Evolutionary conservation across 1,284 basidiomycete species (phyloP).

Genomic region (Malassezia obtusa): DNA sequence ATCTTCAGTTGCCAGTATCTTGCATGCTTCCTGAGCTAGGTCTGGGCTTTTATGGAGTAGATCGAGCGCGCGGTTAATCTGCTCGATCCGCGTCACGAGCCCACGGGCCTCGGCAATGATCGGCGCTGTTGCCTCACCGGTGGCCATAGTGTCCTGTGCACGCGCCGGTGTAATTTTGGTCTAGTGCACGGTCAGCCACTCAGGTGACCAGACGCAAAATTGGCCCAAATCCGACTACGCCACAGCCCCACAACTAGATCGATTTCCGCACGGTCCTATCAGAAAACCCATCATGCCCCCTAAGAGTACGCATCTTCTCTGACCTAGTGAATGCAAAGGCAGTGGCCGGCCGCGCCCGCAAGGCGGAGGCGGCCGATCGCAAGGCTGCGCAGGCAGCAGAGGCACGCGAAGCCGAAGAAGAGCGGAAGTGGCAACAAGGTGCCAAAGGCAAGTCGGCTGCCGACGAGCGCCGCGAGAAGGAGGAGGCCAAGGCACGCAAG

Average conservation of each 20-base stretch:
- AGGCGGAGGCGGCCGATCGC: conserved; percentile 83
- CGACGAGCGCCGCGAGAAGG: conserved; percentile 62
- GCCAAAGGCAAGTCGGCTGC: conserved; percentile 59
- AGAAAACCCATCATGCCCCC: conserved; percentile 7
- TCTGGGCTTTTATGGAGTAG: not conserved
- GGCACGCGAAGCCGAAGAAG: conserved; percentile 61
- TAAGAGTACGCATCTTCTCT: conserved; percentile 6
- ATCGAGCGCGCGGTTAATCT: not conserved
- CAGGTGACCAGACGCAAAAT: not conserved
- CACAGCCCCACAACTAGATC: not conserved
- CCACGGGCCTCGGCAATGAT: not conserved
- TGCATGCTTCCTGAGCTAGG: too few relatives aligned
- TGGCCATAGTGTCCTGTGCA: not conserved
- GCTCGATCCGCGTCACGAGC: not conserved
- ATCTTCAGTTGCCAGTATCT: not conserved
- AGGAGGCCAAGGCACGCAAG: conserved; percentile 50
- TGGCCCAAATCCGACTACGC: not conserved
- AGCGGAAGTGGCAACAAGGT: conserved; percentile 66
- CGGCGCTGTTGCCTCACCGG: not conserved
- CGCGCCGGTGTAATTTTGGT: not conserved
- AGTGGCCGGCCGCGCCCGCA: conserved; percentile 58
- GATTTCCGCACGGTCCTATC: not conserved
- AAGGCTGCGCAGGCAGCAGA: conserved; percentile 57
- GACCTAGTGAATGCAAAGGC: conserved; percentile 22
- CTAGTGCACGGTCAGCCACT: not conserved